phyloP scores from a whole-genome alignment of 2,329 filamentous ascomycete genomes.

The Samsoniella hepiali region DNA sequence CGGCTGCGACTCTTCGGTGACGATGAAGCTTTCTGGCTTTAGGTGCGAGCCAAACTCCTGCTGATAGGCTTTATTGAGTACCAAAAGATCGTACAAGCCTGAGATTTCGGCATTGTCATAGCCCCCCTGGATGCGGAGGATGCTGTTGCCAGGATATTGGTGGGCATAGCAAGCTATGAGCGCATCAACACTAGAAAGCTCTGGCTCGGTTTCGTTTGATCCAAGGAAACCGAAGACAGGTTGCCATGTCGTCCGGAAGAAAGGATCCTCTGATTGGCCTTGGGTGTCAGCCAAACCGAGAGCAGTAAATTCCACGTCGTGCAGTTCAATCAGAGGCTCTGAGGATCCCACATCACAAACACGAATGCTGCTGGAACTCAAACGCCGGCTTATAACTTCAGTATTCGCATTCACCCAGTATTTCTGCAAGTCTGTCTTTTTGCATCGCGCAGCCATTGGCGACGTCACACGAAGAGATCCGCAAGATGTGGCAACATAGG shows the following conservation, averaged over 20 bases:
- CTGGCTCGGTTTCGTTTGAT: background rate
- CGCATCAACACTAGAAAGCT: background rate
- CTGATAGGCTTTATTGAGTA: background rate
- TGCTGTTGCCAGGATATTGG: background rate
- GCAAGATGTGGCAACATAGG: constrained; percentile 28
- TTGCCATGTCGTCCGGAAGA: background rate
- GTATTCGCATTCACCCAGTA: constrained; percentile 1
- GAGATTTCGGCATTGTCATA: background rate
- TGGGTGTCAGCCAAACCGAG: background rate
- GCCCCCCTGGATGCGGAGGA: background rate
- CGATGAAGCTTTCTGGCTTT: background rate
- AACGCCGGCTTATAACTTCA: background rate
- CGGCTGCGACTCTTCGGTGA: background rate
- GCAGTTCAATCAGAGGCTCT: background rate
- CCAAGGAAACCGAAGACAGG: background rate
- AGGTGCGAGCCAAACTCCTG: background rate
- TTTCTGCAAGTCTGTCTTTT: background rate
- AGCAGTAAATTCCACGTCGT: background rate
- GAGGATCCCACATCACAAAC: background rate
- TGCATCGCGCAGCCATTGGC: background rate
- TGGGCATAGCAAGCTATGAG: background rate
- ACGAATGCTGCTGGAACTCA: background rate
- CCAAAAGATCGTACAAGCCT: background rate
- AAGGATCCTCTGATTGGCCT: background rate
- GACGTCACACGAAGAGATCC: constrained; percentile 23